phyloP scores from a whole-genome alignment of 2,329 filamentous ascomycete species.

The Sordariomycetes sp. region DNA sequence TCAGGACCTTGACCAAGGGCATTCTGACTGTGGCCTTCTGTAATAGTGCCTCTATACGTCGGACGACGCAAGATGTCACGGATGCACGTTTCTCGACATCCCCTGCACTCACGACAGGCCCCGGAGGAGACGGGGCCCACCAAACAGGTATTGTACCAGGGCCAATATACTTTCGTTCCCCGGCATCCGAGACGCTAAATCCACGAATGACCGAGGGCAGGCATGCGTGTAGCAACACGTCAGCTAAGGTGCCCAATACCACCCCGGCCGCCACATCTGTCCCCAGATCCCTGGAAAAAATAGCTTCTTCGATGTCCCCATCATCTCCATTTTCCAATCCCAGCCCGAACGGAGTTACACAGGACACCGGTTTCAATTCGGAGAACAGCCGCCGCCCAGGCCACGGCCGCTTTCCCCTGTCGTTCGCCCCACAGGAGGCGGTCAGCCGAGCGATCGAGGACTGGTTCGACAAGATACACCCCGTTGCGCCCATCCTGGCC shows the following conservation, averaged over 20 bases:
- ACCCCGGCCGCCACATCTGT: no score
- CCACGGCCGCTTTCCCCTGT: not conserved
- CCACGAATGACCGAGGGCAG: no score
- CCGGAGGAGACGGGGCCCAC: conserved; percentile 13
- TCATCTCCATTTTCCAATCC: no score
- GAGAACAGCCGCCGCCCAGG: not conserved
- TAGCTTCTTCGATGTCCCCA: no score
- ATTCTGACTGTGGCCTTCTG: not conserved
- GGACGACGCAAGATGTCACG: conserved; percentile 8
- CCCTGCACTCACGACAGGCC: conserved; percentile 14
- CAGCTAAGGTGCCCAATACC: no score
- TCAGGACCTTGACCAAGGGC: no score
- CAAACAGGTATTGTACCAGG: conserved; percentile 10
- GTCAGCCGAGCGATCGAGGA: conserved; percentile 13
- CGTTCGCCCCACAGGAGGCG: not conserved
- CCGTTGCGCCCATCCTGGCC: conserved; percentile 18
- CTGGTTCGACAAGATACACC: conserved; percentile 22
- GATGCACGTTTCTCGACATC: conserved; percentile 12
- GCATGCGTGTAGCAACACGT: no score
- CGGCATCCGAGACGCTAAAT: not conserved
- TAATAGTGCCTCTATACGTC: conserved; percentile 9
- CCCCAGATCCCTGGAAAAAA: no score
- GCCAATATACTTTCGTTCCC: not conserved
- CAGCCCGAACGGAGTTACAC: no score
- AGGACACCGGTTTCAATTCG: no score